Evolutionary conservation across 345 rosid genomes (phyloP).

Genomic region (Euphorbia peplus): DNA sequence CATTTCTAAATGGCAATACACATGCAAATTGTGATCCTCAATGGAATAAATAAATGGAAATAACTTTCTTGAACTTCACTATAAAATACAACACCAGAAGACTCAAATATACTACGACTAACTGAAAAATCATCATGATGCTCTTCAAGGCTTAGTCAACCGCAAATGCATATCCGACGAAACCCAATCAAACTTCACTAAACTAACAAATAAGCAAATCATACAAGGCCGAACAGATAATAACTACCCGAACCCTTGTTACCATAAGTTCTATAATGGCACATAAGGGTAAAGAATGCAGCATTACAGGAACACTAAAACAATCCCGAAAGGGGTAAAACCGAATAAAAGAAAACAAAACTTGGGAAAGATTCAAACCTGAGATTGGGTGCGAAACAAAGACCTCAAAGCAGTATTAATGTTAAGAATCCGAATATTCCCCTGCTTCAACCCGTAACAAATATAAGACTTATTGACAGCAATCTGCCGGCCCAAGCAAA

Average conservation of each 20-base stretch:
- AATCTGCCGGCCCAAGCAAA: constrained; percentile 72
- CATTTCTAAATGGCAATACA: constrained; percentile 1
- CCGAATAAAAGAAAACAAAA: neutral
- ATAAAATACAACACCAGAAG: neutral
- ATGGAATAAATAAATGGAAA: neutral
- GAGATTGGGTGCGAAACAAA: constrained; percentile 68
- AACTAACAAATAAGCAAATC: neutral
- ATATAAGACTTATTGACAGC: constrained; percentile 72
- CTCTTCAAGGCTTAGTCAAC: neutral
- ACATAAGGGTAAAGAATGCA: neutral
- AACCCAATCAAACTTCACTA: neutral
- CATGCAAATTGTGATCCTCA: neutral
- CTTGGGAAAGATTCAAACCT: constrained; percentile 40
- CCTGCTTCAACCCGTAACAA: constrained; percentile 80
- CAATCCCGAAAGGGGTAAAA: neutral
- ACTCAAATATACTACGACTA: neutral
- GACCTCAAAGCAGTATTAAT: constrained; percentile 74
- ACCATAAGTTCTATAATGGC: neutral
- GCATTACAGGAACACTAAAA: neutral
- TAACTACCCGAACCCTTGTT: neutral
- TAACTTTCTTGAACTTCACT: neutral
- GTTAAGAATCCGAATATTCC: constrained; percentile 75
- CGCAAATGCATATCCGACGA: neutral
- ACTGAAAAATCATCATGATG: neutral
- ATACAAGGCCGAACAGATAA: neutral